phyloP scores from a whole-genome alignment of 2,329 filamentous ascomycete genomes.

The Colletotrichum horii region DNA sequence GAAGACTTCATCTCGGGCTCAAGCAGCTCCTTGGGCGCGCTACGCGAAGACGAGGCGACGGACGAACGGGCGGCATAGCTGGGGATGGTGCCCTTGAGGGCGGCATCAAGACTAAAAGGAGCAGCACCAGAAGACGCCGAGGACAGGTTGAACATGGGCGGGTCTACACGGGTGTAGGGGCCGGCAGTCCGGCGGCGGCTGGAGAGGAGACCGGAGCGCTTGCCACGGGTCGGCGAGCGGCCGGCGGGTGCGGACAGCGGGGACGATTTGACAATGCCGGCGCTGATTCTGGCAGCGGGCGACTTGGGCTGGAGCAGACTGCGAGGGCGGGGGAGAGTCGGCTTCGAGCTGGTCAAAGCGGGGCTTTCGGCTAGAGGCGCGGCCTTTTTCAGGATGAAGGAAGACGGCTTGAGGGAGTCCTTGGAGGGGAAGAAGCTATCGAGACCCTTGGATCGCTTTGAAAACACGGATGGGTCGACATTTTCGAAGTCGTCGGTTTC shows the following conservation, averaged over 20 bases:
- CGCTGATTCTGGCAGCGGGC: conserved; percentile 51
- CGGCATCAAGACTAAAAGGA: conserved; percentile 86
- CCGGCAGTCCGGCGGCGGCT: conserved; percentile 70
- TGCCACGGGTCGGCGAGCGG: conserved; percentile 76
- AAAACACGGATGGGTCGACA: conserved; percentile 60
- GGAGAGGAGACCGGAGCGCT: conserved; percentile 71
- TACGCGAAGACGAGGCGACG: conserved; percentile 30
- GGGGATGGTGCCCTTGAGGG: conserved; percentile 77
- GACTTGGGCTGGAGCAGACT: conserved; percentile 58
- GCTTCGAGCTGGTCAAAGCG: conserved; percentile 3
- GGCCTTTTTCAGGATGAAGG: conserved; percentile 50
- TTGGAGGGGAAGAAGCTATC: conserved; percentile 45
- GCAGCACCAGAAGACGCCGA: conserved; percentile 47
- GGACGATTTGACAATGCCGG: conserved; percentile 50
- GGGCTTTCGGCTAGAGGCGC: conserved; percentile 31
- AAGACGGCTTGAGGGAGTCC: conserved; percentile 53
- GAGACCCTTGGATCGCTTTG: conserved; percentile 64
- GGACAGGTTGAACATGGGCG: conserved; percentile 62
- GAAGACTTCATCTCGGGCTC: conserved; percentile 61
- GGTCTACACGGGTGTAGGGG: conserved; percentile 72
- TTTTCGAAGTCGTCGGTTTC: conserved; percentile 65
- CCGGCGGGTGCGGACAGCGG: conserved; percentile 75
- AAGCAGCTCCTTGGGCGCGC: conserved; percentile 32
- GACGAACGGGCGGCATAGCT: conserved; percentile 56
- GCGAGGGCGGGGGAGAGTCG: conserved; percentile 41